A percentile compares a stretch with the other conserved stretches of the same genome.
These are phyloP conservation scores for Anisodus tanguticus DNA, from an alignment of 257 asterid genomes.

Conservation along the genomic window DNA sequence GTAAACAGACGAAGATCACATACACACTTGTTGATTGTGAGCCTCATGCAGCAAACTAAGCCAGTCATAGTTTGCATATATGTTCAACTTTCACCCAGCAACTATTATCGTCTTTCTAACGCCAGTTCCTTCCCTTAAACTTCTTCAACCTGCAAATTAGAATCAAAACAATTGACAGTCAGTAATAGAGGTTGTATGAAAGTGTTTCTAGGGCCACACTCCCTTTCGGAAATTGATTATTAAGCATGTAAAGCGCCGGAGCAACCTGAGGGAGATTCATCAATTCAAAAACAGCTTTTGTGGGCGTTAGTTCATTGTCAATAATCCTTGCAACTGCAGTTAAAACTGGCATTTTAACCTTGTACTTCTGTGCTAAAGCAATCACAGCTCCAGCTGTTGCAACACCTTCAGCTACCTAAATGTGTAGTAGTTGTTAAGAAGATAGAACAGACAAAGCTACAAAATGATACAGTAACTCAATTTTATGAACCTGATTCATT, in stretches of 20 bases:
- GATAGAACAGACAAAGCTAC: constrained; percentile 24
- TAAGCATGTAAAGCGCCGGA: not conserved
- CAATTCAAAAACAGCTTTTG: constrained; percentile 64
- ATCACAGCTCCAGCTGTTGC: constrained; percentile 95
- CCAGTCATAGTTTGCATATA: constrained; percentile 4
- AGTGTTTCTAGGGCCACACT: not conserved
- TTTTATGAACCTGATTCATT: constrained; percentile 68
- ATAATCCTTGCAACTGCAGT: constrained; percentile 91
- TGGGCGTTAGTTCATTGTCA: constrained; percentile 53
- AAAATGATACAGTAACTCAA: constrained; percentile 15
- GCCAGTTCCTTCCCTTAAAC: constrained; percentile 17
- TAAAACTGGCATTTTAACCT: constrained; percentile 88
- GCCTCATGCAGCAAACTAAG: constrained; percentile 15
- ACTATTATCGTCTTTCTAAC: not conserved
- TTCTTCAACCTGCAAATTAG: constrained; percentile 34
- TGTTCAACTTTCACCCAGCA: not conserved
- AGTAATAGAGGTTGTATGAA: not conserved
- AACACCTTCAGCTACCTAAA: constrained; percentile 91
- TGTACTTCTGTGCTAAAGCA: constrained; percentile 83
- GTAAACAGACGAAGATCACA: not conserved
- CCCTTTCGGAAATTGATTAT: not conserved
- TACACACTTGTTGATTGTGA: not conserved
- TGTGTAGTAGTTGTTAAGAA: constrained; percentile 16
- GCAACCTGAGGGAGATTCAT: constrained; percentile 97
- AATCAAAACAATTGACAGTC: not conserved